Base-by-base conservation (phyloP, 2,329 filamentous ascomycete species). In the Xylaria polymorpha region DNA sequence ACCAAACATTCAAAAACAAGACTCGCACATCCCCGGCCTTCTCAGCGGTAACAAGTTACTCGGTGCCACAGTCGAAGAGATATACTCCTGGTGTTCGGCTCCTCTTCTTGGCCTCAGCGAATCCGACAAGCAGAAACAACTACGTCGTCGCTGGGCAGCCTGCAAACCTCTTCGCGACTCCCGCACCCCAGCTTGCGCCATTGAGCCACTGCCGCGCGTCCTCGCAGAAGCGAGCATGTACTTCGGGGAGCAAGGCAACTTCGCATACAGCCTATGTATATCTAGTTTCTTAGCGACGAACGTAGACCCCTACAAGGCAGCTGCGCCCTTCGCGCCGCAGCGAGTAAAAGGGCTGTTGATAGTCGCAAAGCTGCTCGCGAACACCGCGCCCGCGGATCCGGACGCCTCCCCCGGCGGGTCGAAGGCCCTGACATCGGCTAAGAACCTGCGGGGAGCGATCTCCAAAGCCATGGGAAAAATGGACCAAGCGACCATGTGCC, bases 401-500 rank as follows among this genome's bases (percentile, higher is more conserved):
- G 51, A 29, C 25, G 25, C 25, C 4, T 29, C 25, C 25, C 25
- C 25, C 25, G 4, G 69, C 79, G 79, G 22, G 55, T 72, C 53
- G 66, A 74, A 59, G 20, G 46, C 51, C 15, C 14, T 57, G 1
- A 35, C 18, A 2, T 60, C 57, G 41, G 7, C 53, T 15, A 44
- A 46, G 25, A 25, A 51, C 25, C 43, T 73, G 10, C 44, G 25
- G 9, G 58, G 50, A 5, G 72, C 50, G 9, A 56, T 80, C 10
- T 65, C 69, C 0, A 72, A 81, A 22, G 68, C 75, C 0, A 73
- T 88, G 20, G 75, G 76, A 4, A 80, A 81, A 18, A 82, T 85
- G 10, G 87, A 89, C 66, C 85, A 86, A 69, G 81, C 86, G 3
- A 85, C 83, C 10, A 78, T 88, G 59, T 85, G 84, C 69, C 86